These are phyloP conservation scores for Corinectria fuckeliana DNA, from an alignment of 2,329 filamentous ascomycete species.

Conservation along the genomic window DNA sequence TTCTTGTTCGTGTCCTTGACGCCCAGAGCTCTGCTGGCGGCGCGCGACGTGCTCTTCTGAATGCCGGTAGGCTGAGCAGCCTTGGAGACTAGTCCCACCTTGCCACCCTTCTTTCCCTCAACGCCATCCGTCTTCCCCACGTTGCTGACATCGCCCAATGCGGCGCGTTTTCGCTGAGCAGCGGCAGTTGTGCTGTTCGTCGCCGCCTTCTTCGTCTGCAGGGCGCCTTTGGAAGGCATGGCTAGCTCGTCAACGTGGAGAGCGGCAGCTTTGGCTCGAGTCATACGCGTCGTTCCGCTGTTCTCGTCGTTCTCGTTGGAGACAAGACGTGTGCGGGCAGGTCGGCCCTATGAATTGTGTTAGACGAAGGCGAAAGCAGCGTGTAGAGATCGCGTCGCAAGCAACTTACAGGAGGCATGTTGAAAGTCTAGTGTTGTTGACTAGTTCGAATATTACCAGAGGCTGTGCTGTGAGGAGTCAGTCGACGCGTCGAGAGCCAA, in stretches of 20 bases:
- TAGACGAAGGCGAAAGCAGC: constrained; percentile 11
- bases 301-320: constrained; percentile 98
- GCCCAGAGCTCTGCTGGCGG: constrained; percentile 65
- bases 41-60: constrained; percentile 69
- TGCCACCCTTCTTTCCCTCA: constrained; percentile 78
- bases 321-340: constrained; percentile 74
- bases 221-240: constrained; percentile 64
- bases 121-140: constrained; percentile 77
- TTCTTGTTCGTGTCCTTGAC: constrained; percentile 75
- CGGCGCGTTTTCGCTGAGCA: constrained; percentile 74
- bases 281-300: constrained; percentile 78
- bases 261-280: constrained; percentile 88
- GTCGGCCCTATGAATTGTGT: constrained; percentile 62
- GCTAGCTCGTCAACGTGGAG: constrained; percentile 68
- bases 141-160: constrained; percentile 95
- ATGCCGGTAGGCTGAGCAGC: constrained; percentile 81
- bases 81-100: constrained; percentile 78
- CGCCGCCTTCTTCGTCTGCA: constrained; percentile 74
- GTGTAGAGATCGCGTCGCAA: constrained; percentile 20
- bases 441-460: constrained; percentile 30
- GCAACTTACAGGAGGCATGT: constrained; percentile 47
- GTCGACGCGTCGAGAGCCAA: constrained; percentile 34
- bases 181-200: constrained; percentile 56
- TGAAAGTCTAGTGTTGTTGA: constrained; percentile 36
- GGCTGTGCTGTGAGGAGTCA: constrained; percentile 30